Evolutionary conservation across 1,284 basidiomycete genomes (phyloP), one percentile per base, ranked within the genome.

Genomic region (Pseudozyma sp.): DNA sequence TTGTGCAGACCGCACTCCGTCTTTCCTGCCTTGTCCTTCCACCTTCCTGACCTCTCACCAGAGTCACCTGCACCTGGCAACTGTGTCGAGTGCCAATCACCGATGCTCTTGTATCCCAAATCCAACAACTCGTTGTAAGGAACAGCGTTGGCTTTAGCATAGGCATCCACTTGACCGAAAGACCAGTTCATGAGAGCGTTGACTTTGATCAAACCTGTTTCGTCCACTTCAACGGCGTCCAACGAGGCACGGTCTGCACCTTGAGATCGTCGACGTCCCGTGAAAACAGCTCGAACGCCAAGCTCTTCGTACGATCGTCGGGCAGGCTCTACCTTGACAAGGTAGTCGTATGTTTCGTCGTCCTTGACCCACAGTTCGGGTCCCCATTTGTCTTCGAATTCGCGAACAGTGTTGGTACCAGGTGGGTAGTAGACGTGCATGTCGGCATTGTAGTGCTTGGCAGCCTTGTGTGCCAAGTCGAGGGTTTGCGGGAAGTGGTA

Each of bases 401-500:
- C 93, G 63, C 88, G 86, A 5, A 89, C 89, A 5, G 88, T 91
- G 38, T 88, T 86, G 69, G 92, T 93, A 7, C 89, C 91, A 11
- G 90, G 89, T 5, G 96, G 95, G 76, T 88, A 91, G 88, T 91
- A 97, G 11, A 92, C 89, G 85, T 92, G 89, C 44, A 98, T 88
- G 2, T 89, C 88, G 25, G 91, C 88, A 31, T 88, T 87, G 85
- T 99, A 99, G 76, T 89, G 90, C 79, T 88, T 86, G 80, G 92
- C 90, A 12, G 94, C 92, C 39, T 91, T 90, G 59, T 92, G 89
- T 2, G 95, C 92, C 47, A 99, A 90, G 71, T 92, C 90, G 77
- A 96, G 90, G 6, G 96, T 99, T 87, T 97, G 94, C 3, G 89
- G 88, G 86, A 99, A 98, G 87, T 99, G 97, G 86, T 98, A 95